A percentile compares a stretch with the other conserved stretches of the same genome.
Evolutionary conservation across 441 rosid genomes (phyloP).

Genomic region (Adansonia madagascariensis): DNA sequence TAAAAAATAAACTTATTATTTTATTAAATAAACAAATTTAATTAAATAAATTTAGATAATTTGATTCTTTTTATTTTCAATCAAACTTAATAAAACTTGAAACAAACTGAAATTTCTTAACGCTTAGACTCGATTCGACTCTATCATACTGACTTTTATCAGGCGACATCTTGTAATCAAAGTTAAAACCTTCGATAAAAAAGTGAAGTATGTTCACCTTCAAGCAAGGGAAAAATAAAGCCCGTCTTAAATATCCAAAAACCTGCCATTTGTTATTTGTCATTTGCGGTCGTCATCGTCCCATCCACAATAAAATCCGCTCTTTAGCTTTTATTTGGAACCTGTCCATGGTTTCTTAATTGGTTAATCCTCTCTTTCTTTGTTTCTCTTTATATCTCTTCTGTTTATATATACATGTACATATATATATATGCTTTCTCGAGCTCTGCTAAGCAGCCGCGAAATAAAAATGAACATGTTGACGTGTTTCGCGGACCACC

Average conservation of each 20-base stretch:
- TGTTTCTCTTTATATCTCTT: constrained; percentile 19
- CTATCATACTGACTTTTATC: too few relatives aligned
- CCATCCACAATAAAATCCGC: constrained; percentile 33
- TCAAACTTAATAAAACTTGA: too few relatives aligned
- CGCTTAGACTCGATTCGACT: too few relatives aligned
- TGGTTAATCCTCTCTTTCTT: not conserved
- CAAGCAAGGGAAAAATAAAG: constrained; percentile 23
- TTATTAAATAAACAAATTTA: too few relatives aligned
- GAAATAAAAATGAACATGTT: constrained; percentile 44
- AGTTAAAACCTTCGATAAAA: not conserved
- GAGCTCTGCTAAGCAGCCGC: constrained; percentile 51
- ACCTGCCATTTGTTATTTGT: not conserved
- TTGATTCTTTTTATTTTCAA: too few relatives aligned
- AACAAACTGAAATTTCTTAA: too few relatives aligned
- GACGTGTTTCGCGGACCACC: constrained; percentile 47
- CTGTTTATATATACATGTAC: too few relatives aligned
- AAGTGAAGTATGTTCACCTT: not conserved
- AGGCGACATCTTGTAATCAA: not conserved
- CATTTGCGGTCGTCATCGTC: constrained; percentile 30
- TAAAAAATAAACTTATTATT: too few relatives aligned
- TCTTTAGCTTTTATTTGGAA: constrained; percentile 28
- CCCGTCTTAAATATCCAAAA: constrained; percentile 45
- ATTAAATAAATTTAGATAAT: too few relatives aligned
- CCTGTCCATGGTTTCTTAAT: not conserved
- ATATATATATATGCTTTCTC: constrained; percentile 7